These are phyloP conservation scores for Pseudogymnoascus sp. DNA, from an alignment of 2,329 filamentous ascomycete species.

Conservation along the genomic window DNA sequence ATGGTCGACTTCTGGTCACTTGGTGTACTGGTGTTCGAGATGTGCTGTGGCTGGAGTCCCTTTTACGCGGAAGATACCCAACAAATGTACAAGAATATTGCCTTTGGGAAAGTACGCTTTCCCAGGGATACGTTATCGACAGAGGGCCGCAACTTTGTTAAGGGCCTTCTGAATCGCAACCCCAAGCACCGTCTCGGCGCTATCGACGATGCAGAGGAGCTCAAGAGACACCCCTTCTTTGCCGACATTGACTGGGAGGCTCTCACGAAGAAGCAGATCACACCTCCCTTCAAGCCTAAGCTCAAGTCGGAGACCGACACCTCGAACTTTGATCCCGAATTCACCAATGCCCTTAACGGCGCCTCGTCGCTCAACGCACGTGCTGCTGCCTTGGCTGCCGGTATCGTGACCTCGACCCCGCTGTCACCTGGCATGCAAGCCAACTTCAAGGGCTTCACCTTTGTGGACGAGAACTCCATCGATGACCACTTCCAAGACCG, in stretches of 20 bases:
- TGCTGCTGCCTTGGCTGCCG: conserved; percentile 75
- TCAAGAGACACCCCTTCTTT: conserved; percentile 94
- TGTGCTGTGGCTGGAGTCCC: conserved; percentile 99
- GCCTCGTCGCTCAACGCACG: conserved; percentile 85
- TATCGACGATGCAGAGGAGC: conserved; percentile 81
- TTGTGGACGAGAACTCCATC: conserved; percentile 94
- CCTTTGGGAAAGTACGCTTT: conserved; percentile 96
- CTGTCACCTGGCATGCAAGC: conserved; percentile 93
- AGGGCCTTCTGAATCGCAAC: conserved; percentile 92
- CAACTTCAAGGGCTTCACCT: conserved; percentile 97
- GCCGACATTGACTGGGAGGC: conserved; percentile 87
- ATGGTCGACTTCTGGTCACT: conserved; percentile 99
- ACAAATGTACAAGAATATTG: conserved; percentile 99
- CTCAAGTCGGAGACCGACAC: conserved; percentile 93
- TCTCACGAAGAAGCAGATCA: conserved; percentile 80
- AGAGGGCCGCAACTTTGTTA: conserved; percentile 95
- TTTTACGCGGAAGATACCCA: conserved; percentile 99
- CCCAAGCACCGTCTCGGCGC: conserved; percentile 91
- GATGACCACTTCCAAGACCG: conserved; percentile 69
- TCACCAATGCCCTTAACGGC: conserved; percentile 86
- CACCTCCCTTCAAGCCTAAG: conserved; percentile 95
- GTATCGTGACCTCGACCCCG: conserved; percentile 82
- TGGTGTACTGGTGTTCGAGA: conserved; percentile 94
- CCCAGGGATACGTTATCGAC: conserved; percentile 88
- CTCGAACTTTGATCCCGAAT: conserved; percentile 97